These are phyloP conservation scores for Gnetum montanum DNA, from an alignment of 75 land plant species.

Conservation along the genomic window DNA sequence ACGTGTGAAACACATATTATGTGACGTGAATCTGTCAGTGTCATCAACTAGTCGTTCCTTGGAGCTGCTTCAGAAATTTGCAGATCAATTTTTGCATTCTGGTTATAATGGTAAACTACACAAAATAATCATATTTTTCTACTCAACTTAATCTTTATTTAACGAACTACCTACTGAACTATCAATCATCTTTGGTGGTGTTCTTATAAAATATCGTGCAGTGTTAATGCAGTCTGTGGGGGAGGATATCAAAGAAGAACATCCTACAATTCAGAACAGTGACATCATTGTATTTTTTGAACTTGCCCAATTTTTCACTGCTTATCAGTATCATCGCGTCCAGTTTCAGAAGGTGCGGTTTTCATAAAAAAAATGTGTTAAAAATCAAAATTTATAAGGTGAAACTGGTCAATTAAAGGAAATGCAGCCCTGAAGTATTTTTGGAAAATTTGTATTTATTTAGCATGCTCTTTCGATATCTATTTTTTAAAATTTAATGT, in stretches of 20 bases:
- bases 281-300: constrained; percentile 66
- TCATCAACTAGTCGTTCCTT: constrained; percentile 34
- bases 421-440: too few relatives aligned
- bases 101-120: constrained; percentile 63
- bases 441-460: too few relatives aligned
- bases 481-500: too few relatives aligned
- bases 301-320: constrained; percentile 67
- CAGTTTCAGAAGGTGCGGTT: constrained; percentile 27
- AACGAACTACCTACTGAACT: background rate
- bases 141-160: background rate
- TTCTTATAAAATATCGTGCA: constrained; percentile 11
- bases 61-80: constrained; percentile 47
- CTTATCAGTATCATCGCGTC: constrained; percentile 59
- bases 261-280: constrained; percentile 43
- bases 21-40: constrained; percentile 31
- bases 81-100: constrained; percentile 60
- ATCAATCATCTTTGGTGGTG: background rate
- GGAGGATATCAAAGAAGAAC: constrained; percentile 76
- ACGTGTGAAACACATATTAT: constrained; percentile 42
- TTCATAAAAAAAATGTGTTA: too few relatives aligned
- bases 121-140: background rate
- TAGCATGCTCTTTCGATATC: too few relatives aligned
- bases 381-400: too few relatives aligned
- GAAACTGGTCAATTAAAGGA: constrained; percentile 2
- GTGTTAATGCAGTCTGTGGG: constrained; percentile 85